These are phyloP conservation scores for Coniella vitis DNA, from an alignment of 2,329 filamentous ascomycete genomes.

Conservation along the genomic window DNA sequence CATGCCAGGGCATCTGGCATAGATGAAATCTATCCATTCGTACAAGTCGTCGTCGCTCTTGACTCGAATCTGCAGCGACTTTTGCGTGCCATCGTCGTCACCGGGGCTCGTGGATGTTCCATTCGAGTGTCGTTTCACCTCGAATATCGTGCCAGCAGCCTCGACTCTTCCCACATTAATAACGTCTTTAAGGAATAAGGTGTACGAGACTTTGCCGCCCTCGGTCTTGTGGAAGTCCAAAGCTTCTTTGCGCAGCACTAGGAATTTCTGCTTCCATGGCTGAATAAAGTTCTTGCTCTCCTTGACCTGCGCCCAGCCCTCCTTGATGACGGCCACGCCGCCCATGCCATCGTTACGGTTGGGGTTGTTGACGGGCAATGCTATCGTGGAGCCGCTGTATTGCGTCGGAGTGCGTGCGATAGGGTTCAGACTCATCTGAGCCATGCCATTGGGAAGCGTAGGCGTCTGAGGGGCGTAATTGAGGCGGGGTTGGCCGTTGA, in stretches of 20 bases:
- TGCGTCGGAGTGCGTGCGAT: constrained; percentile 57
- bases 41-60: constrained; percentile 96
- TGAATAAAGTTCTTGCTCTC: constrained; percentile 83
- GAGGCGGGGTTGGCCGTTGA: constrained; percentile 66
- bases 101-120: constrained; percentile 64
- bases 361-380: constrained; percentile 53
- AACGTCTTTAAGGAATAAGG: constrained; percentile 79
- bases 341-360: constrained; percentile 48
- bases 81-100: constrained; percentile 72
- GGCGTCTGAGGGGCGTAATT: constrained; percentile 65
- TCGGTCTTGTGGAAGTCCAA: constrained; percentile 93
- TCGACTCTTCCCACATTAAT: constrained; percentile 88
- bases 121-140: constrained; percentile 73
- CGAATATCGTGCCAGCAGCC: constrained; percentile 84
- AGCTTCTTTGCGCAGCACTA: constrained; percentile 86
- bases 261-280: constrained; percentile 82
- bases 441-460: constrained; percentile 71
- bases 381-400: constrained; percentile 66
- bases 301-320: constrained; percentile 80
- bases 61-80: constrained; percentile 84
- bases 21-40: constrained; percentile 98
- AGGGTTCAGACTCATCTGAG: constrained; percentile 65
- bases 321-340: constrained; percentile 68
- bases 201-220: constrained; percentile 79
- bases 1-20: constrained; percentile 94